These are phyloP conservation scores for Cichorium intybus DNA, from an alignment of 140 eudicot genomes.

Conservation along the genomic window DNA sequence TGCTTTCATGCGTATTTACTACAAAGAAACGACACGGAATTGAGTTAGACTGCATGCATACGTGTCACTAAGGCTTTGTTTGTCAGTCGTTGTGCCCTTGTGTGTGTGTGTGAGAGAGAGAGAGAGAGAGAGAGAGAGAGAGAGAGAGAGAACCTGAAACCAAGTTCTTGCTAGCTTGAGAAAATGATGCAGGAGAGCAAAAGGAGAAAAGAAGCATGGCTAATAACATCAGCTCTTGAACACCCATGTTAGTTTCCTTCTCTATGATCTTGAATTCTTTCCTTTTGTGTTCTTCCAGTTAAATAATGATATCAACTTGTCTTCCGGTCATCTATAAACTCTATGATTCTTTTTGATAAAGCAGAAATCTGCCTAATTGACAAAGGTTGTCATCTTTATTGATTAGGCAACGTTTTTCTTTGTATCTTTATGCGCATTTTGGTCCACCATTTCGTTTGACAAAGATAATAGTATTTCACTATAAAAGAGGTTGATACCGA, in stretches of 20 bases:
- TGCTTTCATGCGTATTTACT: constrained; percentile 19
- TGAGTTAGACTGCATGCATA: not conserved
- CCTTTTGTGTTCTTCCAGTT: constrained; percentile 6
- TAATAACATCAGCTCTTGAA: constrained; percentile 15
- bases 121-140: not conserved
- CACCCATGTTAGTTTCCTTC: constrained; percentile 24
- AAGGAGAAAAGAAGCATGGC: constrained; percentile 20
- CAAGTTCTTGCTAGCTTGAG: constrained; percentile 6
- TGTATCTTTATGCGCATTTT: not conserved
- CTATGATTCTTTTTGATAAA: constrained; percentile 22
- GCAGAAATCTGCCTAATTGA: not conserved
- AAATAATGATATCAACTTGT: constrained; percentile 3
- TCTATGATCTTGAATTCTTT: constrained; percentile 6
- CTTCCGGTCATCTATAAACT: constrained; percentile 24
- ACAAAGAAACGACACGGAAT: not conserved
- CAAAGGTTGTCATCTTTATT: constrained; percentile 3
- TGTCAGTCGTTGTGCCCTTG: not conserved
- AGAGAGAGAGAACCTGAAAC: constrained; percentile 31
- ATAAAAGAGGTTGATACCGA: not conserved
- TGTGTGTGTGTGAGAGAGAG: not conserved
- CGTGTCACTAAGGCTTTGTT: not conserved
- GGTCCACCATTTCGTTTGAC: constrained; percentile 4
- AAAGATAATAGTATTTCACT: not conserved
- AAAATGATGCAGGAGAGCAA: constrained; percentile 23
- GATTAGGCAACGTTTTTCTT: not conserved